Evolutionary conservation across 805 yeast genomes (phyloP).

Genomic region (Candida caryicola): DNA sequence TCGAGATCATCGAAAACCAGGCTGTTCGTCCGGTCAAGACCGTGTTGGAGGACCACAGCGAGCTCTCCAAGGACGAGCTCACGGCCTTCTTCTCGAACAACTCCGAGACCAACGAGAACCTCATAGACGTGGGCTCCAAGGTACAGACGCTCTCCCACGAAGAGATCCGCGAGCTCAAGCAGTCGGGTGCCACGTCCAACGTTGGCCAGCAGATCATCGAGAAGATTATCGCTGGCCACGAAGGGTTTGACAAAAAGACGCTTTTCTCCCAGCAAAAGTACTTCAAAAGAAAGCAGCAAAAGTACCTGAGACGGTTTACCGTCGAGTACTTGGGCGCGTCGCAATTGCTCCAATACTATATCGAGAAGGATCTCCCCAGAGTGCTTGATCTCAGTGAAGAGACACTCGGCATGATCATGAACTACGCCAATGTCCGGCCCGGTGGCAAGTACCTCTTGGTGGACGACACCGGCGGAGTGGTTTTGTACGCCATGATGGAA

Average conservation of each 20-base stretch:
- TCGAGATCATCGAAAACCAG: slow-evolving; percentile 68
- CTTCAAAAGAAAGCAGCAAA: slow-evolving; percentile 85
- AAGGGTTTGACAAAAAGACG: slow-evolving; percentile 85
- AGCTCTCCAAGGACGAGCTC: slow-evolving; percentile 37
- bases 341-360: slow-evolving; percentile 66
- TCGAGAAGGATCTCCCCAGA: slow-evolving; percentile 70
- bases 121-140: slow-evolving; percentile 63
- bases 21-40: slow-evolving; percentile 49
- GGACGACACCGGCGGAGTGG: slow-evolving; percentile 94
- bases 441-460: slow-evolving; percentile 86
- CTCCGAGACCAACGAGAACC: slow-evolving; percentile 62
- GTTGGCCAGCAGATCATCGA: slow-evolving; percentile 78
- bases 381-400: slow-evolving; percentile 85
- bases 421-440: slow-evolving; percentile 77
- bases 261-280: slow-evolving; percentile 89
- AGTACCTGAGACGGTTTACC: slow-evolving; percentile 81
- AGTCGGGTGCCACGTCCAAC: slow-evolving; percentile 57
- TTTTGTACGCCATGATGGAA: slow-evolving; percentile 82
- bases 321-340: slow-evolving; percentile 73
- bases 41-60: slow-evolving; percentile 9
- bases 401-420: slow-evolving; percentile 71
- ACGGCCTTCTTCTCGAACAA: slow-evolving; percentile 39
- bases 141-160: slow-evolving; percentile 71
- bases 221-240: slow-evolving; percentile 79
- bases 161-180: slow-evolving; percentile 84